Base-by-base conservation (phyloP, 2,329 filamentous ascomycete genomes). In the Ceratocystis alfenasii region DNA sequence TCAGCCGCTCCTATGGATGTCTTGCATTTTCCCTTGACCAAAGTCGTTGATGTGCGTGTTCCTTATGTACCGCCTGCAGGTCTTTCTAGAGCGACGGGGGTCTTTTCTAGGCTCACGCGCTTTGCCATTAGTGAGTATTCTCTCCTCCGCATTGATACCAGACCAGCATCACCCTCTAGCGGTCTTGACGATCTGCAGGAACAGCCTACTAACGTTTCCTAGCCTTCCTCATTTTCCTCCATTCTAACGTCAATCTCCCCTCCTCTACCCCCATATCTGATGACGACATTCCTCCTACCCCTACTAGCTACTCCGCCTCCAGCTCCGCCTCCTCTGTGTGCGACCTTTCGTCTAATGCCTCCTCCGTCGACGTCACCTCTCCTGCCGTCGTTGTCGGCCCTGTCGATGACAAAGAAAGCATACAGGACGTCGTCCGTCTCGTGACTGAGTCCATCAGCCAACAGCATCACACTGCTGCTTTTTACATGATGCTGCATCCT, bases 391-490 rank as follows among this genome's bases (percentile, higher is more conserved):
- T 80, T 46, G 84, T 87, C 63, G 81, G 81, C 69, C 72, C 80
- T 59, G 75, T 85, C 55, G 78, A 77, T 48, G 71, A 71, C 50
- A 76, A 82, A 60, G 72, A 77, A 57, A 87, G 90, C 72, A 84
- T 86, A 72, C 77, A 84, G 69, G 80, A 84, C 66, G 87, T 87
- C 12, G 78, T 95, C 65, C 82, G 82, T 68, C 81, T 95, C 20
- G 80, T 95, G 60, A 86, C 89, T 64, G 89, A 94, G 76, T 89
- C 86, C 69, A 84, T 95, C 66, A 88, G 89, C 30, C 88, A 95
- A 73, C 90, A 94, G 76, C 86, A 88, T 64, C 86, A 90, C 73
- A 75, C 81, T 3, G 85, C 88, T 6, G 83, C 85, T 15, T 77
- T 78, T 62, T 77, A 82, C 68, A 76, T 94, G 68, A 79, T 90